phyloP scores from a whole-genome alignment of 129 eudicot species.

The Kitagawia praeruptora region DNA sequence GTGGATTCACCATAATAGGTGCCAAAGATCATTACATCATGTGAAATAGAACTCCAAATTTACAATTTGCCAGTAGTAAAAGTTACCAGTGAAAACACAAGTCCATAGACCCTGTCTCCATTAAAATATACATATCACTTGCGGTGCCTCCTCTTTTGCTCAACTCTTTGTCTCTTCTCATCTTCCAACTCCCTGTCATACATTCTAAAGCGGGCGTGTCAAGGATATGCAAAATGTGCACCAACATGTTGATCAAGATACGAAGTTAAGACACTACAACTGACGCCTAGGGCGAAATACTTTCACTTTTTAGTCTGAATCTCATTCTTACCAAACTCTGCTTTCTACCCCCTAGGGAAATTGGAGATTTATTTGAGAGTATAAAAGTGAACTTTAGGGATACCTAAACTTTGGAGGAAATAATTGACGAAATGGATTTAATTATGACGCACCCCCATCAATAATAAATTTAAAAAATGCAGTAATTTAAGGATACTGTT shows the following conservation, averaged over 20 bases:
- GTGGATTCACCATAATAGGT: background rate
- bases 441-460: background rate
- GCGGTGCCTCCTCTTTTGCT: slow-evolving; percentile 85
- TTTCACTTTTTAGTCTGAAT: background rate
- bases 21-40: background rate
- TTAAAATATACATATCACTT: slow-evolving; percentile 26
- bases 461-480: background rate
- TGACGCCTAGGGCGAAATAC: background rate
- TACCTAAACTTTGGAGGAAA: background rate
- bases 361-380: background rate
- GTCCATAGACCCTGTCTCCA: background rate
- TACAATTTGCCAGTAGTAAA: background rate
- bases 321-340: background rate
- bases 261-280: background rate
- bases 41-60: background rate
- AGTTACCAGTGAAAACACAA: background rate
- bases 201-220: slow-evolving; percentile 40
- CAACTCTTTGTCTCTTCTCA: slow-evolving; percentile 80
- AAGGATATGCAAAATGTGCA: slow-evolving; percentile 24
- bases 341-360: background rate
- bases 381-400: background rate
- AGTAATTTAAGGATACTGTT: slow-evolving; percentile 60
- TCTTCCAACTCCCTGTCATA: slow-evolving; percentile 98
- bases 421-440: background rate
- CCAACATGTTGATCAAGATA: background rate